phyloP scores from a whole-genome alignment of 495 filamentous ascomycete species.

The Hyphodiscus hymeniophilus region DNA sequence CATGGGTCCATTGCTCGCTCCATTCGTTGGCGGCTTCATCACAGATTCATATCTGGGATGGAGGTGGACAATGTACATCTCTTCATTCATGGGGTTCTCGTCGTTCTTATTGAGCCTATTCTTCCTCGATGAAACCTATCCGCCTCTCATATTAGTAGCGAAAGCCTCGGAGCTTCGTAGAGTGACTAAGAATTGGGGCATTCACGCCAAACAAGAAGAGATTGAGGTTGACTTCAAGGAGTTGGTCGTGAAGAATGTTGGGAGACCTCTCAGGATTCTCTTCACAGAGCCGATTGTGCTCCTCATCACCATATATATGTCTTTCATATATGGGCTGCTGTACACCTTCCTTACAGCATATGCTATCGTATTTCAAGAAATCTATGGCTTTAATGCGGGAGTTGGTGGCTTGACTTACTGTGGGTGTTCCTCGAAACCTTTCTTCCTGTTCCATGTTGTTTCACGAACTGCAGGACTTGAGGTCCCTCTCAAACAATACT shows the following conservation, averaged over 20 bases:
- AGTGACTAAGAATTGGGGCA: conserved; percentile 56
- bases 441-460: no score
- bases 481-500: no score
- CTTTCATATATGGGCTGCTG: conserved; percentile 40
- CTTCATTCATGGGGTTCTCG: conserved; percentile 46
- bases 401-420: conserved; percentile 67
- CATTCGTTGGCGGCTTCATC: conserved; percentile 66
- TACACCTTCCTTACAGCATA: conserved; percentile 51
- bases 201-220: conserved; percentile 63
- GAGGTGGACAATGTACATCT: conserved; percentile 50
- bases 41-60: conserved; percentile 51
- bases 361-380: conserved; percentile 61
- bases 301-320: conserved; percentile 53
- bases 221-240: conserved; percentile 44
- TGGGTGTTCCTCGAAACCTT: no score
- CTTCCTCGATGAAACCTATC: conserved; percentile 58
- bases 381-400: no score
- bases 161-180: conserved; percentile 55
- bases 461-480: no score
- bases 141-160: conserved; percentile 48
- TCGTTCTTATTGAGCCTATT: conserved; percentile 46
- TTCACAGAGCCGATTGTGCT: conserved; percentile 71
- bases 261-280: conserved; percentile 45
- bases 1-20: conserved; percentile 54
- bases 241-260: conserved; percentile 47